phyloP scores from a whole-genome alignment of 2,329 filamentous ascomycete genomes.

The Calonectria leucothoes region DNA sequence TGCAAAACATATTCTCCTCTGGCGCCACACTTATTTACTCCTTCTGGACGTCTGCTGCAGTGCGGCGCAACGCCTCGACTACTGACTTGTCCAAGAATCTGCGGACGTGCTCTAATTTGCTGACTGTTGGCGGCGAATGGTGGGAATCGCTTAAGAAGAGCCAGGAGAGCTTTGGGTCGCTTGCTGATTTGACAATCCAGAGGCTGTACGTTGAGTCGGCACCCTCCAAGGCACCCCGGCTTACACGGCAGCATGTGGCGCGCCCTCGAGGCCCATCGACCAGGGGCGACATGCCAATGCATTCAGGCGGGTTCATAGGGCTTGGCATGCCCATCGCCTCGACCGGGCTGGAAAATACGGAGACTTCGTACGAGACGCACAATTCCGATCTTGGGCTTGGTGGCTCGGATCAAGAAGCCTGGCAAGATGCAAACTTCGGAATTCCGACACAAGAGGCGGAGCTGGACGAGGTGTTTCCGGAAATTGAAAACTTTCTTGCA shows the following conservation, averaged over 20 bases:
- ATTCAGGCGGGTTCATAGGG: not conserved
- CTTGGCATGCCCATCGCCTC: not conserved
- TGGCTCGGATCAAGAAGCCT: not conserved
- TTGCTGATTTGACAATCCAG: slow-evolving; percentile 25
- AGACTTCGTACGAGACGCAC: not conserved
- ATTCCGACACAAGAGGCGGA: not conserved
- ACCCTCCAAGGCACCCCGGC: slow-evolving; percentile 14
- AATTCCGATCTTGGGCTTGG: not conserved
- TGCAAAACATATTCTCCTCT: slow-evolving; percentile 52
- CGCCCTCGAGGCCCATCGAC: not conserved
- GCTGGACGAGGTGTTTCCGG: slow-evolving; percentile 18
- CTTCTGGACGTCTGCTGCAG: slow-evolving; percentile 47
- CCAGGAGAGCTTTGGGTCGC: slow-evolving; percentile 43
- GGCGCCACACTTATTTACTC: slow-evolving; percentile 53
- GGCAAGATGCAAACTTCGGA: slow-evolving; percentile 13
- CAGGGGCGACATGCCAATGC: not conserved
- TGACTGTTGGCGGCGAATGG: slow-evolving; percentile 54
- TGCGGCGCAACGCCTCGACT: slow-evolving; percentile 37
- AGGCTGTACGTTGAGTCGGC: slow-evolving; percentile 18
- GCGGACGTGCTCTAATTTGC: slow-evolving; percentile 49
- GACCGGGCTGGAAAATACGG: not conserved
- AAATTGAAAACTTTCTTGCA: slow-evolving; percentile 32
- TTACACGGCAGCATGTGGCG: not conserved
- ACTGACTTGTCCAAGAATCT: slow-evolving; percentile 31
- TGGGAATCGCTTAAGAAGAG: slow-evolving; percentile 51